Base-by-base conservation (phyloP, 495 filamentous ascomycete genomes). In the Aspergillus steynii region DNA sequence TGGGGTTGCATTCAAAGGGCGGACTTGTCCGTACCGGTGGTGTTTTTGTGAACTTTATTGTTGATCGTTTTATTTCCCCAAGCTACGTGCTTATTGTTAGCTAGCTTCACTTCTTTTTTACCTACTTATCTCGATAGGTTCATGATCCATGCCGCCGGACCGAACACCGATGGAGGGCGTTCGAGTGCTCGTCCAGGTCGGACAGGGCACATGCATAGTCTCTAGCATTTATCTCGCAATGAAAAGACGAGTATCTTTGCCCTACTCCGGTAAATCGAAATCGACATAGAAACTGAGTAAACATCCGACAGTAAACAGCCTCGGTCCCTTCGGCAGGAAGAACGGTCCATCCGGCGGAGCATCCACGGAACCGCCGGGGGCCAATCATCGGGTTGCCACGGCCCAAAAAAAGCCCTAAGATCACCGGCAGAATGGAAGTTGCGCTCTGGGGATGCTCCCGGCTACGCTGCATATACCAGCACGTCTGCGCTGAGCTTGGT, bases 391-490 rank as follows among this genome's bases (percentile, higher is more conserved):
- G 31, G 28, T 6, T 29, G 27, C 20, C 55, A 58, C 55, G 29
- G 32, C 29, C 5, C 29, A 46, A 53, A 3, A 53, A 59, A 29
- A 26, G 29, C 28, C 42, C 15, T 28, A 50, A 59, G 29, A 59
- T 29, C 54, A 28, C 55, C 50, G 61, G 64, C 61, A 67, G 61
- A 62, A 62, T 63, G 54, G 50, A 57, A 56, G 31, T 8, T 32
- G 20, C 20, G 20, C 37, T 34, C 48, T 56, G 57, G 57, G 59
- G 65, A 78, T 73, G 66, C 73, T 77, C 68, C 57, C 51, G 62
- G 57, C 72, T 79, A 79, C 76, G 76, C 76, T 34, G 76, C 69
- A 79, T 75, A 77, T 70, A 69, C 70, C 74, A 79, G 73, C 67
- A 76, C 75, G 58, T 28, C 49, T 20, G 31, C 46, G 1, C 29